Percentiles rank a stretch among this genome's conserved stretches.
Conservation (phyloP, 352 stramenopile species). For the Phytophthora pluvialis region DNA sequence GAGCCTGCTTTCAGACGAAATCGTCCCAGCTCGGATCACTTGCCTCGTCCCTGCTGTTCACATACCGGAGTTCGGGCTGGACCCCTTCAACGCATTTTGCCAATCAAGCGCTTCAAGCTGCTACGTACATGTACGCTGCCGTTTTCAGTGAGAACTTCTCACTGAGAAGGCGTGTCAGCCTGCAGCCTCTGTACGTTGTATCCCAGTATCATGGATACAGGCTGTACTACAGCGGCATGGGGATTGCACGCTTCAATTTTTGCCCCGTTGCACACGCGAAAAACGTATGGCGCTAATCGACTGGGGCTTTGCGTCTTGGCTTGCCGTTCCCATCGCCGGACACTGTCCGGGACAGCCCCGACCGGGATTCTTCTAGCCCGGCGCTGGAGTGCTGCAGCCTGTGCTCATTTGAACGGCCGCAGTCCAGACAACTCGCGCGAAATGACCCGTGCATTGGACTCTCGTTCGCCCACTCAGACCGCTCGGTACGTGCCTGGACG, state of each 20-base stretch:
- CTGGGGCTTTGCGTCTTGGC: not conserved
- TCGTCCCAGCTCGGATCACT: not conserved
- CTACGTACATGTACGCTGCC: not conserved
- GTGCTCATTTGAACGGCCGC: conserved; percentile 4
- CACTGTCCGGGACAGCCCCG: not conserved
- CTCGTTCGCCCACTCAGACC: not conserved
- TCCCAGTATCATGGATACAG: too few relatives aligned
- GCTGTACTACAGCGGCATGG: too few relatives aligned
- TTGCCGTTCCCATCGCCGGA: conserved; percentile 7
- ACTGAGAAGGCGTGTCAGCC: too few relatives aligned
- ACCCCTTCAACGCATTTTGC: conserved; percentile 6
- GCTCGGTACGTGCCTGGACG: conserved; percentile 3
- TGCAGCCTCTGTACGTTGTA: too few relatives aligned
- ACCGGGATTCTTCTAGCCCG: conserved; percentile 7
- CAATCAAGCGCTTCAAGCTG: not conserved
- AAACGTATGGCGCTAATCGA: conserved; percentile 17
- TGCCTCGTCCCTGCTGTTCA: not conserved
- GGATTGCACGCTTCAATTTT: conserved; percentile 24
- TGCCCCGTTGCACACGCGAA: conserved; percentile 25
- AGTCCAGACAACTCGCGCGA: conserved; percentile 9
- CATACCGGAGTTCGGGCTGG: too few relatives aligned
- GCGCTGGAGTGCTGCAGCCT: not conserved
- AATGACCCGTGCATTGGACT: conserved; percentile 11
- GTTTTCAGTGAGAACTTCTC: too few relatives aligned
- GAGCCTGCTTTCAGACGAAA: not conserved